Evolutionary conservation across 768 basidiomycete genomes (phyloP).

Genomic region (Panaeolus cyanescens): DNA sequence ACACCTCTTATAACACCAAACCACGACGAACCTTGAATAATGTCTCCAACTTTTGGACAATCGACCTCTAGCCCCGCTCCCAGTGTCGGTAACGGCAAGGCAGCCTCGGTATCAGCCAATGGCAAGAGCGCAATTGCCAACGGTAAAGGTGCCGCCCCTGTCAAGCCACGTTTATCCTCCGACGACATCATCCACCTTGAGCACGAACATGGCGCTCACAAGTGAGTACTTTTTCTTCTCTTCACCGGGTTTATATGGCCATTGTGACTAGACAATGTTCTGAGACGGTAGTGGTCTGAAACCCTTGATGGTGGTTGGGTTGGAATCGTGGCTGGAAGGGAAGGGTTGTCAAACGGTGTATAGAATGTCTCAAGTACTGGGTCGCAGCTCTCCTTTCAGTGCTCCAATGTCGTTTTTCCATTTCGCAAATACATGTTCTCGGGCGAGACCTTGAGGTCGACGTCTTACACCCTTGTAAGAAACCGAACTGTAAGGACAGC

Average conservation of each 20-base stretch:
- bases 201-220: slow-evolving; percentile 83
- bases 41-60: not conserved
- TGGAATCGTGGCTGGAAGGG: not conserved
- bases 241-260: not conserved
- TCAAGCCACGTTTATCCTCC: slow-evolving; percentile 42
- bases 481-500: not conserved
- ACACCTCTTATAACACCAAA: not conserved
- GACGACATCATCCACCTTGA: slow-evolving; percentile 79
- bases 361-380: not conserved
- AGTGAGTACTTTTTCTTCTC: slow-evolving; percentile 53
- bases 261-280: not conserved
- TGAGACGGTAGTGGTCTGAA: not conserved
- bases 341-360: not conserved
- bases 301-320: not conserved
- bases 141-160: slow-evolving; percentile 9
- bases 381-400: not conserved
- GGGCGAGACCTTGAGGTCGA: not conserved
- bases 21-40: not conserved
- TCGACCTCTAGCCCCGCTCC: not conserved
- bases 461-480: not conserved
- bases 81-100: not conserved
- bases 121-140: slow-evolving; percentile 13
- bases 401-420: slow-evolving; percentile 1
- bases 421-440: slow-evolving; percentile 1
- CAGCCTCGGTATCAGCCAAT: not conserved